These are phyloP conservation scores for Macaranga tanarius DNA, from an alignment of 441 rosid genomes.

Conservation along the genomic window DNA sequence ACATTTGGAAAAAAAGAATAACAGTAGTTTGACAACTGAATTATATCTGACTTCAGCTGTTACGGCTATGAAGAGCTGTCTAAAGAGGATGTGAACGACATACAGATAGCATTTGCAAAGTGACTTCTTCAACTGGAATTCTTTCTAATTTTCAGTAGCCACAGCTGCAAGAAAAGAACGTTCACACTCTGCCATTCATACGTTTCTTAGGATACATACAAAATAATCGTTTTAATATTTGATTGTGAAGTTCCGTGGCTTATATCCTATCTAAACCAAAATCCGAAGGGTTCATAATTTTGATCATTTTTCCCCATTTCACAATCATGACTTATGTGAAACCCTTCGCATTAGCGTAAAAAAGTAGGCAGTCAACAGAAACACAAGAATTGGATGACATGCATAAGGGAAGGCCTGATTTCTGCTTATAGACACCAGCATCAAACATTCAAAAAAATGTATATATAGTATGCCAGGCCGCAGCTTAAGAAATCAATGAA, in stretches of 20 bases:
- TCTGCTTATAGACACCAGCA: not conserved
- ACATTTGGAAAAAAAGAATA: not conserved
- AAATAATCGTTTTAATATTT: too few species aligned
- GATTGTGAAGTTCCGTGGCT: too few species aligned
- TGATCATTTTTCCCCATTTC: not conserved
- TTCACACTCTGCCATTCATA: not conserved
- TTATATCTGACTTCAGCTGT: not conserved
- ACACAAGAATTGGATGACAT: not conserved
- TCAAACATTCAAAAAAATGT: slow-evolving; percentile 2
- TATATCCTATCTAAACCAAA: not conserved
- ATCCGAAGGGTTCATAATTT: not conserved
- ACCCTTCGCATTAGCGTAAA: not conserved
- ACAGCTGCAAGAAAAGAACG: not conserved
- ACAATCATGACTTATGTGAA: not conserved
- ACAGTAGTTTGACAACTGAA: not conserved
- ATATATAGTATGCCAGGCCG: not conserved
- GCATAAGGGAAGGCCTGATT: not conserved
- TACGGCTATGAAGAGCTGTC: not conserved
- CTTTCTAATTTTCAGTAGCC: not conserved
- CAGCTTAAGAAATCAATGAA: not conserved
- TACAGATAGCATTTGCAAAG: not conserved
- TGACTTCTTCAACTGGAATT: not conserved
- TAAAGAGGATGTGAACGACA: not conserved
- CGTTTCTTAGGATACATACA: not conserved
- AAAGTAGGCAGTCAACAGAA: not conserved